phyloP scores from a whole-genome alignment of 129 eudicot species.

The Pulicaria dysenterica region DNA sequence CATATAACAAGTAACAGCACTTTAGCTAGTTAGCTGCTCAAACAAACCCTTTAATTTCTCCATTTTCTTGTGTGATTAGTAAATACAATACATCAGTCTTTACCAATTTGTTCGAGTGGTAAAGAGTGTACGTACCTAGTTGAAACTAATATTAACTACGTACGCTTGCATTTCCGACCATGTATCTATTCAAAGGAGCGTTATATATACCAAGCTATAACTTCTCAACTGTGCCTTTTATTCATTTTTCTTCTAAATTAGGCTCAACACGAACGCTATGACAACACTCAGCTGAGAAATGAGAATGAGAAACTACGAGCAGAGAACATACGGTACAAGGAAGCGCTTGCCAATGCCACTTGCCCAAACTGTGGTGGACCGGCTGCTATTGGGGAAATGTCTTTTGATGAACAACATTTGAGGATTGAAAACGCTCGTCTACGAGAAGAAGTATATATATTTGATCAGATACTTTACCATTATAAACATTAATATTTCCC shows the following conservation, averaged over 20 bases:
- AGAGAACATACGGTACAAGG: constrained; percentile 82
- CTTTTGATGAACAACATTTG: constrained; percentile 90
- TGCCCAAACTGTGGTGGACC: constrained; percentile 98
- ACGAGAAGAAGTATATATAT: constrained; percentile 72
- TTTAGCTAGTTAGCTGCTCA: not conserved
- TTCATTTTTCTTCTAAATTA: constrained; percentile 25
- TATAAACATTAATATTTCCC: not conserved
- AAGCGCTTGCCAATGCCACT: constrained; percentile 71
- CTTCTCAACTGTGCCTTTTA: constrained; percentile 19
- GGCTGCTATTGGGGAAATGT: constrained; percentile 91
- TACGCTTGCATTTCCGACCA: not conserved
- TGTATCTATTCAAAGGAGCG: not conserved
- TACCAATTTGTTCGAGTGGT: not conserved
- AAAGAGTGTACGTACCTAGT: not conserved
- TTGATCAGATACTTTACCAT: not conserved
- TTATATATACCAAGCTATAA: constrained; percentile 3
- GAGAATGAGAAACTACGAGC: constrained; percentile 95
- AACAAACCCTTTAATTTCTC: not conserved
- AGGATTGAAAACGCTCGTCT: constrained; percentile 90
- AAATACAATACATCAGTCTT: not conserved
- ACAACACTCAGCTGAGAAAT: constrained; percentile 69
- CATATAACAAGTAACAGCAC: not conserved
- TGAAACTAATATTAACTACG: too few relatives aligned
- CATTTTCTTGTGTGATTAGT: constrained; percentile 6
- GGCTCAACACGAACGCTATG: constrained; percentile 94